phyloP scores from a whole-genome alignment of 805 yeast species.

The Naumovozyma dairenensis region DNA sequence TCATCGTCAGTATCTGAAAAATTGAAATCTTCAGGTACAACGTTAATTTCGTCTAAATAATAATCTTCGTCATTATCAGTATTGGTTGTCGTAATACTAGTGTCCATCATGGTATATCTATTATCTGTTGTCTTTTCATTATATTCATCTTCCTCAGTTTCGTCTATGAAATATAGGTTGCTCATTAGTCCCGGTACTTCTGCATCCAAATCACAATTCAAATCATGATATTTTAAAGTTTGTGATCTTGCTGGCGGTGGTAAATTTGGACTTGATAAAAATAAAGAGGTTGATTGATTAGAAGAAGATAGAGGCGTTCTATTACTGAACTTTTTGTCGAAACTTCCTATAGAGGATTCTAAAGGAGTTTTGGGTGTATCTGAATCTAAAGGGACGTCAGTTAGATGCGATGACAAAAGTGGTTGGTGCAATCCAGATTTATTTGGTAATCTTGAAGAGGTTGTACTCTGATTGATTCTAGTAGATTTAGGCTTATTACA shows the following conservation, averaged over 20 bases:
- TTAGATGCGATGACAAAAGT: too few species aligned
- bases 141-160: conserved; percentile 27
- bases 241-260: conserved; percentile 23
- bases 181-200: conserved; percentile 30
- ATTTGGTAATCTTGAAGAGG: too few species aligned
- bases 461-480: too few species aligned
- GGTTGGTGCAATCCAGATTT: too few species aligned
- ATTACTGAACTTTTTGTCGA: too few species aligned
- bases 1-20: conserved; percentile 23
- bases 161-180: conserved; percentile 27
- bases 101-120: not conserved
- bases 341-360: too few species aligned
- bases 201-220: conserved; percentile 29
- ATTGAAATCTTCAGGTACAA: conserved; percentile 37
- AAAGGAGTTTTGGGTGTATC: too few species aligned
- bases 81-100: conserved; percentile 13
- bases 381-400: too few species aligned
- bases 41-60: conserved; percentile 42
- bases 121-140: conserved; percentile 19
- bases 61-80: conserved; percentile 36
- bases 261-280: too few species aligned
- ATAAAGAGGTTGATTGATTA: too few species aligned
- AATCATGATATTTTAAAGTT: conserved; percentile 32
- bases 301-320: too few species aligned
- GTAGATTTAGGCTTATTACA: too few species aligned